A percentile compares a stretch with the other conserved stretches of the same genome.
These are phyloP conservation scores for Pisolithus tinctorius DNA, from an alignment of 768 basidiomycete species.

Conservation along the genomic window DNA sequence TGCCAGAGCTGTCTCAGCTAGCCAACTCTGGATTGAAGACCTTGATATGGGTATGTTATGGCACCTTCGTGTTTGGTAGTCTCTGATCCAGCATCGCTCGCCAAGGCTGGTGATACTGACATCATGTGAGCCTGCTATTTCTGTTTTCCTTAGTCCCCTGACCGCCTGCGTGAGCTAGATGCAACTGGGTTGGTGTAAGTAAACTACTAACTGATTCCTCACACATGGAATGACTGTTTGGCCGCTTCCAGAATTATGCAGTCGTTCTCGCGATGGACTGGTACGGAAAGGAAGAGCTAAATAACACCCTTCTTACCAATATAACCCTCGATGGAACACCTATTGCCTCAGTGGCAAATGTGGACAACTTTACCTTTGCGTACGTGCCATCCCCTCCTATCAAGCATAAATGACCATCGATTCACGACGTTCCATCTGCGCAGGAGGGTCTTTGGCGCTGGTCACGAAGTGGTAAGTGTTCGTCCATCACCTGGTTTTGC, in stretches of 20 bases:
- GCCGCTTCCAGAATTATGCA: constrained; percentile 24
- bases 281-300: constrained; percentile 37
- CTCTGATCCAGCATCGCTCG: neutral
- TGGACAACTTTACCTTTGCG: constrained; percentile 65
- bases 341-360: constrained; percentile 56
- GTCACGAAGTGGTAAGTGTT: constrained; percentile 55
- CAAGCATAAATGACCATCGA: no score
- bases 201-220: neutral
- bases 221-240: neutral
- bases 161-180: constrained; percentile 6
- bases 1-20: constrained; percentile 31
- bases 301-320: constrained; percentile 38
- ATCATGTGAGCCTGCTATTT: constrained; percentile 14
- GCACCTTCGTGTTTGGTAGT: neutral
- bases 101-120: constrained; percentile 23
- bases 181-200: constrained; percentile 31
- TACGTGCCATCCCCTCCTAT: constrained; percentile 26
- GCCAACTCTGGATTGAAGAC: constrained; percentile 32
- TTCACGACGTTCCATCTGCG: neutral
- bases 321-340: constrained; percentile 49
- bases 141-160: neutral
- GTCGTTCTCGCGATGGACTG: constrained; percentile 39
- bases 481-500: neutral
- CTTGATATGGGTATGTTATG: constrained; percentile 32
- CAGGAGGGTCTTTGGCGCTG: constrained; percentile 50